These are phyloP conservation scores for Pleurotus salmoneostramineus DNA, from an alignment of 768 basidiomycete species.

Conservation along the genomic window DNA sequence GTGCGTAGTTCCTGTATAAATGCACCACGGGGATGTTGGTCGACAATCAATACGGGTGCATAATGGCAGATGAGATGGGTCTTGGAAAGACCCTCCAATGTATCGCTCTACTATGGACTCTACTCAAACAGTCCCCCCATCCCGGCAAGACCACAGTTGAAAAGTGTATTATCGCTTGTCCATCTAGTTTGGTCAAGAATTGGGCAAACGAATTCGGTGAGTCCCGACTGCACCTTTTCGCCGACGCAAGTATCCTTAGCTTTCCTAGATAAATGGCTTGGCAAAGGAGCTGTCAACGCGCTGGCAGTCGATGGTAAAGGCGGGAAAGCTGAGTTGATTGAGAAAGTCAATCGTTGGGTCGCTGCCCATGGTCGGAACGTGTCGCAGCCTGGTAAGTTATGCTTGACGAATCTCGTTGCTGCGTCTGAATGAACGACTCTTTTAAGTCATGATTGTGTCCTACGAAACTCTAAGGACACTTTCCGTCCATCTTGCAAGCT, in stretches of 20 bases:
- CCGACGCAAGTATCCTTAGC: too few species aligned
- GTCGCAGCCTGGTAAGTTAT: slow-evolving; percentile 74
- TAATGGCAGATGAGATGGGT: slow-evolving; percentile 99
- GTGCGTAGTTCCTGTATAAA: slow-evolving; percentile 82
- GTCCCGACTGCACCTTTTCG: too few species aligned
- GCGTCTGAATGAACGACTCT: not conserved
- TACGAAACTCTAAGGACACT: slow-evolving; percentile 92
- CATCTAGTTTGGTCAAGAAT: slow-evolving; percentile 94
- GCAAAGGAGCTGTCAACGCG: slow-evolving; percentile 75
- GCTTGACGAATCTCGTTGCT: not conserved
- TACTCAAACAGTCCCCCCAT: slow-evolving; percentile 92
- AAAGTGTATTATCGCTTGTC: slow-evolving; percentile 97
- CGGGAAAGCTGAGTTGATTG: slow-evolving; percentile 74
- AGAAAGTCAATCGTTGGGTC: slow-evolving; percentile 85
- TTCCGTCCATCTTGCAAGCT: slow-evolving; percentile 68
- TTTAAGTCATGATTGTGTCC: slow-evolving; percentile 93
- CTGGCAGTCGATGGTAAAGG: slow-evolving; percentile 93
- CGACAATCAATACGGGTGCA: slow-evolving; percentile 89
- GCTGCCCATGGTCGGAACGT: slow-evolving; percentile 85
- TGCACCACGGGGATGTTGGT: slow-evolving; percentile 93
- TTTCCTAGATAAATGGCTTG: slow-evolving; percentile 90
- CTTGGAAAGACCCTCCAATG: slow-evolving; percentile 96
- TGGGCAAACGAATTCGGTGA: slow-evolving; percentile 96
- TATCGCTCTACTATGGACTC: slow-evolving; percentile 91
- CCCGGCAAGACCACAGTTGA: slow-evolving; percentile 86